Percentiles rank a stretch among this genome's conserved stretches.
These are phyloP conservation scores for Discostella stelligera DNA, from an alignment of 352 stramenopile genomes.

Conservation along the genomic window DNA sequence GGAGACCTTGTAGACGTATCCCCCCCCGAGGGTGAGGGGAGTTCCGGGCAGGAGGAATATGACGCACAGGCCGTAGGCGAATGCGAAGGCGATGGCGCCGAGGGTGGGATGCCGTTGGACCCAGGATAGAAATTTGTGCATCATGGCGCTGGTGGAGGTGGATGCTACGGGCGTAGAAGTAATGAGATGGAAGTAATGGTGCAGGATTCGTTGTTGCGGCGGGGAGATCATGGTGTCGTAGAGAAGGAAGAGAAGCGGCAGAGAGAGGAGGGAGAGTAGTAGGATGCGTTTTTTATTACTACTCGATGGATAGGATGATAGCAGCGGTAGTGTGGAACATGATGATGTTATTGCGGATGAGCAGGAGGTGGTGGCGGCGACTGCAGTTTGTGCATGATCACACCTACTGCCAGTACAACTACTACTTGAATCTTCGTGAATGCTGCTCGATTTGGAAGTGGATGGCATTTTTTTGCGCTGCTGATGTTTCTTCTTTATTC, in stretches of 20 bases:
- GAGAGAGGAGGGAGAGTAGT: constrained; percentile 2
- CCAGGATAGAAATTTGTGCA: constrained; percentile 48
- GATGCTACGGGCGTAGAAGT: no score
- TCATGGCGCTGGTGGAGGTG: constrained; percentile 2
- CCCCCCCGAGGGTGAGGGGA: constrained; percentile 59
- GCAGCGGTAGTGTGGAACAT: no score
- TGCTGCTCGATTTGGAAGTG: background rate
- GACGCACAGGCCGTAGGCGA: constrained; percentile 34
- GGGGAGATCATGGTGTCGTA: constrained; percentile 22
- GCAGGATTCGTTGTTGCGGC: constrained; percentile 16
- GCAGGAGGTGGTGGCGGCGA: background rate
- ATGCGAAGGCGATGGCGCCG: constrained; percentile 39
- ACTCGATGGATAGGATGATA: constrained; percentile 7
- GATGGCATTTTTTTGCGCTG: background rate
- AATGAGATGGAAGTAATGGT: no score
- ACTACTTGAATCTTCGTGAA: background rate
- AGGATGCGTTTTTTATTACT: constrained; percentile 11
- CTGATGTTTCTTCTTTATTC: background rate
- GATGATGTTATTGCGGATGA: no score
- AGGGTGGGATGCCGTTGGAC: constrained; percentile 37
- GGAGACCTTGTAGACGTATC: constrained; percentile 77
- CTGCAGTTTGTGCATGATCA: background rate
- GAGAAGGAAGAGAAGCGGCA: constrained; percentile 12
- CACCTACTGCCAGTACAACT: no score
- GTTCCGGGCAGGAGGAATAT: constrained; percentile 45